phyloP scores from a whole-genome alignment of 441 rosid genomes.

The Corymbia calophylla region DNA sequence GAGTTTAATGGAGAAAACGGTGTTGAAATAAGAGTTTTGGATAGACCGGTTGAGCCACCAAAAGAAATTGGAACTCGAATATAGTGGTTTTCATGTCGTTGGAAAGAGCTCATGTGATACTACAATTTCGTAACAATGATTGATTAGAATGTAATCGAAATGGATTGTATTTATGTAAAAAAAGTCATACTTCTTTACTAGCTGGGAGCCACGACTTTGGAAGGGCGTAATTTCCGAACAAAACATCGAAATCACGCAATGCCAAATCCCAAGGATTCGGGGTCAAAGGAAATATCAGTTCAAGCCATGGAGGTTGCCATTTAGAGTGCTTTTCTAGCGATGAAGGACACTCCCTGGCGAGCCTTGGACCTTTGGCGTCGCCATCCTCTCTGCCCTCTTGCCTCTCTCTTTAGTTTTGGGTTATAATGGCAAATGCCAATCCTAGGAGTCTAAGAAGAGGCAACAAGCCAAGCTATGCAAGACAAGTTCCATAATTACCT shows the following conservation, averaged over 20 bases:
- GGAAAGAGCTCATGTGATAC: too few species aligned
- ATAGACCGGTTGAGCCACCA: rapidly evolving
- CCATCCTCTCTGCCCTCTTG: neutral
- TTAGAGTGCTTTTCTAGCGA: rapidly evolving
- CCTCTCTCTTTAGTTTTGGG: neutral
- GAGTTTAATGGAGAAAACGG: neutral
- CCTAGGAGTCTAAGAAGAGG: neutral
- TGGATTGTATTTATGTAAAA: too few species aligned
- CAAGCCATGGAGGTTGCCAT: neutral
- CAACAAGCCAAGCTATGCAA: neutral
- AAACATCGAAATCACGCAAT: neutral
- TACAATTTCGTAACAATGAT: too few species aligned
- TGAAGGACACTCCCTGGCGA: rapidly evolving
- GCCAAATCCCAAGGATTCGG: neutral
- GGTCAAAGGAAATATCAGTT: neutral
- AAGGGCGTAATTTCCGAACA: neutral
- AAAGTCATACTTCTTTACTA: neutral
- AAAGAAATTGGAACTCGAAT: neutral
- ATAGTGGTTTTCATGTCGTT: too few species aligned
- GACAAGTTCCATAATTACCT: rapidly evolving
- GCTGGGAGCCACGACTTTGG: neutral
- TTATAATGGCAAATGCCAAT: neutral
- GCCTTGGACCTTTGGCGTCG: rapidly evolving
- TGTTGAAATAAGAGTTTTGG: neutral
- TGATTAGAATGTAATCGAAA: too few species aligned